phyloP scores from a whole-genome alignment of 2,329 filamentous ascomycete genomes.

The Gyromitra esculenta region DNA sequence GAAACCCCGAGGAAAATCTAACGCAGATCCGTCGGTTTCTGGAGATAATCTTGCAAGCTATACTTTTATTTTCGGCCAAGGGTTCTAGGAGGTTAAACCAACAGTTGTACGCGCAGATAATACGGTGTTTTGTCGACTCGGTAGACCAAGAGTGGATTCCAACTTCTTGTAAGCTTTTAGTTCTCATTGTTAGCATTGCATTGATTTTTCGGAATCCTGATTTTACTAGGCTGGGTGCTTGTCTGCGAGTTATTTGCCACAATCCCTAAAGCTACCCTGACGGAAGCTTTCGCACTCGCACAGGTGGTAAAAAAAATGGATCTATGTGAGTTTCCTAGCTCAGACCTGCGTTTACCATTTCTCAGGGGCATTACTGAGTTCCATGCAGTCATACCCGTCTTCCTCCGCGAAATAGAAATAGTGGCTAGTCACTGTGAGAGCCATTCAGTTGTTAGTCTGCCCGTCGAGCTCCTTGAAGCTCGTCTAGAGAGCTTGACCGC shows the following conservation, averaged over 20 bases:
- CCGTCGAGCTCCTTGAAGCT: conserved; percentile 1
- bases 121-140: conserved; percentile 43
- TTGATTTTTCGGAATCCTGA: neutral
- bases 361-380: conserved; percentile 6
- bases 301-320: conserved; percentile 18
- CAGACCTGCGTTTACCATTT: neutral
- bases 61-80: conserved; percentile 18
- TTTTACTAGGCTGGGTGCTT: conserved; percentile 39
- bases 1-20: neutral
- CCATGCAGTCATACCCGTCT: conserved; percentile 44
- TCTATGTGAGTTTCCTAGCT: conserved; percentile 25
- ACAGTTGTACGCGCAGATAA: conserved; percentile 32
- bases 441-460: conserved; percentile 7
- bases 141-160: conserved; percentile 50
- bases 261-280: conserved; percentile 17
- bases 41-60: conserved; percentile 21
- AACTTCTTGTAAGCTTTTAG: conserved; percentile 34
- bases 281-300: conserved; percentile 19
- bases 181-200: neutral
- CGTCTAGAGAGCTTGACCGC: conserved; percentile 42
- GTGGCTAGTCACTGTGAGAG: conserved; percentile 34
- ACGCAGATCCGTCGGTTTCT: conserved; percentile 28
- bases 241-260: conserved; percentile 38
- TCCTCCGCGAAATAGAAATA: conserved; percentile 49
- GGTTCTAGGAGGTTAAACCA: conserved; percentile 1